phyloP scores from a whole-genome alignment of 306 rosid species.

The Begonia loranthoides region DNA sequence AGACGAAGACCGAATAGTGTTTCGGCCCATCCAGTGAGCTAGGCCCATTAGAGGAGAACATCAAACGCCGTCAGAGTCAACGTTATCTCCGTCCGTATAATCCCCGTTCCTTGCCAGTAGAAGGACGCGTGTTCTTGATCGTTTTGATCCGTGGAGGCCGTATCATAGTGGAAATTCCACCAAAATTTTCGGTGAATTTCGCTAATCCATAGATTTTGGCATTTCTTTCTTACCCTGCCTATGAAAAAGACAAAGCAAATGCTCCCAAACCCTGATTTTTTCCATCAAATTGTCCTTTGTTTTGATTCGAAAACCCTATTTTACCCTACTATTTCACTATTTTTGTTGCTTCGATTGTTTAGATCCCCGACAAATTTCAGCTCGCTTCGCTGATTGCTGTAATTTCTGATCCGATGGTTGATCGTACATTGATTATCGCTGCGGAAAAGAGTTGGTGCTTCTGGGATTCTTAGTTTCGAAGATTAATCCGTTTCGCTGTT shows the following conservation, averaged over 20 bases:
- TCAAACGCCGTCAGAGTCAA: too few species aligned
- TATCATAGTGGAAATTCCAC: too few species aligned
- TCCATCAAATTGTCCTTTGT: background rate
- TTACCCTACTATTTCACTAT: slow-evolving; percentile 2
- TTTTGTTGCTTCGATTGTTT: background rate
- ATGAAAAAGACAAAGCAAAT: slow-evolving; percentile 6
- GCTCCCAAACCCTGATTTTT: slow-evolving; percentile 3
- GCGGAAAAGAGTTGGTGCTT: background rate
- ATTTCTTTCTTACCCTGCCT: background rate
- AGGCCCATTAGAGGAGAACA: too few species aligned
- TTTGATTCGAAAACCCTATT: slow-evolving; percentile 12
- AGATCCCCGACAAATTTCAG: background rate
- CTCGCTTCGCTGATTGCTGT: slow-evolving; percentile 5
- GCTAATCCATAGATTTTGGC: too few species aligned
- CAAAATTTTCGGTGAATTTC: background rate
- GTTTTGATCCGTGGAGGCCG: too few species aligned
- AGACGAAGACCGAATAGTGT: too few species aligned
- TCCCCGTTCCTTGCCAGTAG: too few species aligned
- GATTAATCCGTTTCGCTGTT: background rate
- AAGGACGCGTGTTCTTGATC: too few species aligned
- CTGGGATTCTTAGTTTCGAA: background rate
- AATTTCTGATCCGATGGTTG: background rate
- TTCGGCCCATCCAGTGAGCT: too few species aligned
- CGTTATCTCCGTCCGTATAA: too few species aligned
- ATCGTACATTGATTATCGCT: too few species aligned